A percentile compares a stretch with the other conserved stretches of the same genome.
Evolutionary conservation across 2,329 filamentous ascomycete species (phyloP).

Genomic region (Exophiala viscosa): DNA sequence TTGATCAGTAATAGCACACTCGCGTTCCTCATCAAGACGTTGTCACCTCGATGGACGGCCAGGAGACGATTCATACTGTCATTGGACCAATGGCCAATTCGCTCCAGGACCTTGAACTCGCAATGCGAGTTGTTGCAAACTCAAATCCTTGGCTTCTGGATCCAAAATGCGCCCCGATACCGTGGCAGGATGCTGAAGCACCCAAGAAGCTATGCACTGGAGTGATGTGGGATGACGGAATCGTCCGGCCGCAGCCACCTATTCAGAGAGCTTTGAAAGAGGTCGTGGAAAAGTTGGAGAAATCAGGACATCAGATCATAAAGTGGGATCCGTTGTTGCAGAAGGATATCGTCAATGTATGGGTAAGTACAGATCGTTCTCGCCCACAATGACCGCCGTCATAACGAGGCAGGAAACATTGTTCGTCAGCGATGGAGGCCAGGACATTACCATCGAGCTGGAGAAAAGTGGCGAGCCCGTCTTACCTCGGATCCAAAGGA

Average conservation of each 20-base stretch:
- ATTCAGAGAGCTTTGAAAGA: slow-evolving; percentile 49
- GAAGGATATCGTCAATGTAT: too few species aligned
- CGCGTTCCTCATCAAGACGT: slow-evolving; percentile 28
- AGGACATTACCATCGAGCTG: too few species aligned
- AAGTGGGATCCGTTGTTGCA: too few species aligned
- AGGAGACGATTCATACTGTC: slow-evolving; percentile 40
- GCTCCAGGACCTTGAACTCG: slow-evolving; percentile 45
- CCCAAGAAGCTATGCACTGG: slow-evolving; percentile 49
- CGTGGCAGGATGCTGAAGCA: slow-evolving; percentile 42
- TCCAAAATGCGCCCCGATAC: slow-evolving; percentile 48
- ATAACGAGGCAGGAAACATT: too few species aligned
- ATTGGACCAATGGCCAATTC: slow-evolving; percentile 55
- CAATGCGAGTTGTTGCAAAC: slow-evolving; percentile 38
- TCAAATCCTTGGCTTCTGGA: slow-evolving; percentile 52
- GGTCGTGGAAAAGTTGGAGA: slow-evolving; percentile 42
- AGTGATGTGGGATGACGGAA: slow-evolving; percentile 62
- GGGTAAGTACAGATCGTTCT: too few species aligned
- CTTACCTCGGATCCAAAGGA: too few species aligned
- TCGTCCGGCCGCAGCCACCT: slow-evolving; percentile 63
- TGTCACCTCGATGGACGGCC: slow-evolving; percentile 1
- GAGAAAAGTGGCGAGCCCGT: background rate
- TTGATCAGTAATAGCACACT: too few species aligned
- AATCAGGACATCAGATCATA: slow-evolving; percentile 7
- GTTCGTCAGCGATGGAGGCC: too few species aligned
- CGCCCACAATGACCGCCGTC: too few species aligned